phyloP scores from a whole-genome alignment of 129 eudicot genomes.

The Calendula officinalis region DNA sequence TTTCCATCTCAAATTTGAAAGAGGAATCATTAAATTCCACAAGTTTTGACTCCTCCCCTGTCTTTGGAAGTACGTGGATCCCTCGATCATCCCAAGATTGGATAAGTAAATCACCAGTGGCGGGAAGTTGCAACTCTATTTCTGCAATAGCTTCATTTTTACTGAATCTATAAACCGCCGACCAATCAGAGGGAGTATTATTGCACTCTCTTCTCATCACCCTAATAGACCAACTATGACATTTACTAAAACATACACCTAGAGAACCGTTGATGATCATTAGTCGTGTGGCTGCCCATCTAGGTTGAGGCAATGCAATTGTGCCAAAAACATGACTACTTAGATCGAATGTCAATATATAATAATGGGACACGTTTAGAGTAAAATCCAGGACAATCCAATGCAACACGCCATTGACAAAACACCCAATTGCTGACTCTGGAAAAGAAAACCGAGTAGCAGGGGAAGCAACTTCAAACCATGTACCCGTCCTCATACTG shows the following conservation, averaged over 20 bases:
- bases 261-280: neutral
- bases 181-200: no score
- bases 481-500: neutral
- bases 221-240: neutral
- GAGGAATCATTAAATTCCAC: no score
- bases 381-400: neutral
- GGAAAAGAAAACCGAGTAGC: neutral
- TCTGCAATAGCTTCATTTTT: no score
- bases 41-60: no score
- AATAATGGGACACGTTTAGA: neutral
- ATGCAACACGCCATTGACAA: constrained; percentile 1
- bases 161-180: no score
- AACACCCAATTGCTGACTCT: neutral
- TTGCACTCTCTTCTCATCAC: no score
- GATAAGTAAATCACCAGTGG: no score
- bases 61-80: no score
- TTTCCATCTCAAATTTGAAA: no score
- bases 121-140: no score
- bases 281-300: neutral
- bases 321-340: neutral
- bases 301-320: neutral
- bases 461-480: neutral
- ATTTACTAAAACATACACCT: neutral
- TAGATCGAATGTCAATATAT: neutral
- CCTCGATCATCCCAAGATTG: no score